Percentiles rank a stretch among this genome's conserved stretches.
Evolutionary conservation across 2,329 filamentous ascomycete species (phyloP).

Genomic region (Phaeosphaeria sp.): DNA sequence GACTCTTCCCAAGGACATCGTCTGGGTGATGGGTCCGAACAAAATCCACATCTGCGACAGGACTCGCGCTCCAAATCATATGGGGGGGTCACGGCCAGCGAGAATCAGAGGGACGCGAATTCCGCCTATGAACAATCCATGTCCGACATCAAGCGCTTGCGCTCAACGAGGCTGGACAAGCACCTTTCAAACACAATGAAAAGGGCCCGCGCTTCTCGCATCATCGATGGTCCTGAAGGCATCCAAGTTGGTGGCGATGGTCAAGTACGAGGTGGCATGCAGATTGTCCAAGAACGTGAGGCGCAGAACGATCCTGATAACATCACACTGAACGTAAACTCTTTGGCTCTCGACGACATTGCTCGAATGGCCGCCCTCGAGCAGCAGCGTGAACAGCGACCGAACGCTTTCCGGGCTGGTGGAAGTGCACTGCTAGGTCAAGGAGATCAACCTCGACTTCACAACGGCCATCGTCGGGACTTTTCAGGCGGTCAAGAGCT

Average conservation of each 20-base stretch:
- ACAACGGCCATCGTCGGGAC: slow-evolving; percentile 73
- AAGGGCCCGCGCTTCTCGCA: slow-evolving; percentile 86
- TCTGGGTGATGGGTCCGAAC: slow-evolving; percentile 55
- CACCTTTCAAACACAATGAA: slow-evolving; percentile 92
- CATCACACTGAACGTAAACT: slow-evolving; percentile 87
- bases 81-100: slow-evolving; percentile 64
- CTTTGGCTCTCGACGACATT: slow-evolving; percentile 93
- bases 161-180: slow-evolving; percentile 93
- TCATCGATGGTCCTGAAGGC: slow-evolving; percentile 86
- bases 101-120: slow-evolving; percentile 62
- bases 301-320: slow-evolving; percentile 73
- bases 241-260: slow-evolving; percentile 74
- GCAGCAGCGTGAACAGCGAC: slow-evolving; percentile 88
- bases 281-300: slow-evolving; percentile 82
- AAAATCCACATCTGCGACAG: slow-evolving; percentile 63
- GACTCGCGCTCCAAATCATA: slow-evolving; percentile 78
- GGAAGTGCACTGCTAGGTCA: slow-evolving; percentile 71
- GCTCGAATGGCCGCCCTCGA: slow-evolving; percentile 94
- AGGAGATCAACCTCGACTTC: slow-evolving; percentile 68
- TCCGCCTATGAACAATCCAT: slow-evolving; percentile 90
- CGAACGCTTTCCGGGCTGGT: slow-evolving; percentile 78
- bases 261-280: slow-evolving; percentile 65
- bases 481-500: slow-evolving; percentile 63
- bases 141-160: slow-evolving; percentile 88
- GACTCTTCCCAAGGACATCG: slow-evolving; percentile 70